phyloP scores from a whole-genome alignment of 768 basidiomycete genomes.

The Naematelia encephala region DNA sequence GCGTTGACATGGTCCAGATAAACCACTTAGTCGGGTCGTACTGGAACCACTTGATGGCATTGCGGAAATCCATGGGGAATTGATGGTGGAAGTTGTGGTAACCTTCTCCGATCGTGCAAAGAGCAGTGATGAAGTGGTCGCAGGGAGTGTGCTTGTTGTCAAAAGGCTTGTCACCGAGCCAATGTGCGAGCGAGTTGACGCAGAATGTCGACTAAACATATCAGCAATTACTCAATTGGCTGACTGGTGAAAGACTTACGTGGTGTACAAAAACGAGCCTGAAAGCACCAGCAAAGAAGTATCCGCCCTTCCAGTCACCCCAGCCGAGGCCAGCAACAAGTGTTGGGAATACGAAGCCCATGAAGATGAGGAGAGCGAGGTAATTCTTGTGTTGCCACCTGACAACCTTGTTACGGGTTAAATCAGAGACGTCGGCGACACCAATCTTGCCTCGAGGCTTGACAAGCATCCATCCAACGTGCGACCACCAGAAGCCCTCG shows the following conservation, averaged over 20 bases:
- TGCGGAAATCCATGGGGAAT: conserved; percentile 96
- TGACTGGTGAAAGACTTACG: conserved; percentile 54
- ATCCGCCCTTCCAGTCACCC: conserved; percentile 84
- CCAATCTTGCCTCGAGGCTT: conserved; percentile 86
- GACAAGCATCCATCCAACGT: conserved; percentile 80
- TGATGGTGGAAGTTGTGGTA: conserved; percentile 99
- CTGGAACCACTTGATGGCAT: conserved; percentile 91
- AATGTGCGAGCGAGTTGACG: conserved; percentile 94
- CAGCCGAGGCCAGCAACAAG: conserved; percentile 72
- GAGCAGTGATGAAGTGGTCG: conserved; percentile 82
- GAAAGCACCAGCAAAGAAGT: conserved; percentile 74
- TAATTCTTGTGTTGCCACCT: conserved; percentile 86
- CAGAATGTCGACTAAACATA: conserved; percentile 73
- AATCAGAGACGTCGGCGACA: conserved; percentile 82
- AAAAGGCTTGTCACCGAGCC: conserved; percentile 88
- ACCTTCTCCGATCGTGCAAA: conserved; percentile 89
- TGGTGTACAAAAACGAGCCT: conserved; percentile 84
- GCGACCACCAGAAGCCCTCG: conserved; percentile 79
- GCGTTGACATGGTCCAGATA: conserved; percentile 61
- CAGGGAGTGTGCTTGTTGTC: conserved; percentile 93
- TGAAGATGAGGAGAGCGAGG: conserved; percentile 63
- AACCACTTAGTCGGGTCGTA: conserved; percentile 94
- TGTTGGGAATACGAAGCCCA: conserved; percentile 72
- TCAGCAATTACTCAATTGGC: not conserved
- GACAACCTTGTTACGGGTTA: conserved; percentile 73